These are phyloP conservation scores for Rosa multiflora DNA, from an alignment of 306 rosid species.

Conservation along the genomic window DNA sequence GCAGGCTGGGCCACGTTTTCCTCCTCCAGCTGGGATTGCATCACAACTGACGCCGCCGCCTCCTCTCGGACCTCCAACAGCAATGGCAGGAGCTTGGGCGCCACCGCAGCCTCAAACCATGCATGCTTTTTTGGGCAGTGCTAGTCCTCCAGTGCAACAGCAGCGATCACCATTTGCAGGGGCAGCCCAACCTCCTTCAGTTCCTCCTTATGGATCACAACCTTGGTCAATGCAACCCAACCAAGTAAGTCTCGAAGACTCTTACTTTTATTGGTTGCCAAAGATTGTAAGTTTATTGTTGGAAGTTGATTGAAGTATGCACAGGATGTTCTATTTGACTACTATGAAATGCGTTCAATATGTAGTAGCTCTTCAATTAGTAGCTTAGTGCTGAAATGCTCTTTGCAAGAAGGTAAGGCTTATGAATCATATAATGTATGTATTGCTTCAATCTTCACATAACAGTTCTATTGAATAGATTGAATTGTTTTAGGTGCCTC, in stretches of 20 bases:
- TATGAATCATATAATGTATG: conserved; percentile 5
- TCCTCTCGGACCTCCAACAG: conserved; percentile 26
- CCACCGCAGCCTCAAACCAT: conserved; percentile 40
- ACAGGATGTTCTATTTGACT: background rate
- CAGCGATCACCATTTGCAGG: conserved; percentile 48
- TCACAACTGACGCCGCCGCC: background rate
- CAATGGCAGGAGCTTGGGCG: conserved; percentile 41
- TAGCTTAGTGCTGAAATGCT: background rate
- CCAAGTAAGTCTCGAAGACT: conserved; percentile 46
- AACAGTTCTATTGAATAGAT: conserved; percentile 7
- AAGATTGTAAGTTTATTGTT: background rate
- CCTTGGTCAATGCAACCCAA: conserved; percentile 68
- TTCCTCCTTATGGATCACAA: conserved; percentile 59
- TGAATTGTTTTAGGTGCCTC: conserved; percentile 45
- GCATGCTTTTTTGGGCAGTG: conserved; percentile 31
- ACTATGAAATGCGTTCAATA: background rate
- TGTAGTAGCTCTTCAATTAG: background rate
- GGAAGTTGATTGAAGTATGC: background rate
- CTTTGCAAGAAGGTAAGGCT: conserved; percentile 3
- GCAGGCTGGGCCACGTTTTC: conserved; percentile 61
- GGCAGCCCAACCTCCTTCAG: conserved; percentile 52
- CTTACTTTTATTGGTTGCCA: background rate
- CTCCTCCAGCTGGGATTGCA: conserved; percentile 28
- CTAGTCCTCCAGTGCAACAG: conserved; percentile 34
- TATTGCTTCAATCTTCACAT: conserved; percentile 19